Evolutionary conservation across 2,329 filamentous ascomycete species (phyloP).

Genomic region (Leptographium radiaticola): DNA sequence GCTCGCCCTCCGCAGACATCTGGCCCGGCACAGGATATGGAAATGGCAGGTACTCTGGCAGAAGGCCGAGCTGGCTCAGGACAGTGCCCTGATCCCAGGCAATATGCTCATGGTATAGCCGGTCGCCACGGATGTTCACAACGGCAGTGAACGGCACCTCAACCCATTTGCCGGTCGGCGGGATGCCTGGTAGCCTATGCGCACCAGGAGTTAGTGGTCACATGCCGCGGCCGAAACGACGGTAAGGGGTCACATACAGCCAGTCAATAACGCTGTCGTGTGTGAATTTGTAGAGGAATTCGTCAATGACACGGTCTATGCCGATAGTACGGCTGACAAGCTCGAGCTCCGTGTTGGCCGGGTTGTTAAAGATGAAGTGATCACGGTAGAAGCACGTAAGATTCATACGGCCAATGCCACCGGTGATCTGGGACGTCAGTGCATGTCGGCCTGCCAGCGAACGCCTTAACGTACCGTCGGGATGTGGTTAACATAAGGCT

Average conservation of each 20-base stretch:
- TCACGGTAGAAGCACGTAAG: constrained; percentile 57
- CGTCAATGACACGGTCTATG: constrained; percentile 58
- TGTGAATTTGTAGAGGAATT: constrained; percentile 53
- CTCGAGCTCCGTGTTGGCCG: constrained; percentile 52
- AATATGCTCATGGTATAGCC: constrained; percentile 59
- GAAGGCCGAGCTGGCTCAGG: constrained; percentile 45
- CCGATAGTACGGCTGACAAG: constrained; percentile 61
- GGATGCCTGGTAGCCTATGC: constrained; percentile 42
- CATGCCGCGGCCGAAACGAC: background rate
- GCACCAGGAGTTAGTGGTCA: too few species aligned
- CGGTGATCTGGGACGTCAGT: constrained; percentile 27
- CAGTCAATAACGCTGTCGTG: constrained; percentile 53
- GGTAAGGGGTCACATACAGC: constrained; percentile 37
- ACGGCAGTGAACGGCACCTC: constrained; percentile 51
- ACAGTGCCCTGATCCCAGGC: constrained; percentile 55
- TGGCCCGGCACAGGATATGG: constrained; percentile 36
- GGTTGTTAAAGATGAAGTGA: constrained; percentile 65
- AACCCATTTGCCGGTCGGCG: constrained; percentile 39
- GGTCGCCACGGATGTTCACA: constrained; percentile 55
- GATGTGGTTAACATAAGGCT: constrained; percentile 69
- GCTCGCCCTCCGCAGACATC: constrained; percentile 12
- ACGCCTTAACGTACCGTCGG: constrained; percentile 43
- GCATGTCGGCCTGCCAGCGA: background rate
- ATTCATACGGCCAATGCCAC: constrained; percentile 51
- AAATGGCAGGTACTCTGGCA: constrained; percentile 53